Conservation (phyloP, 495 filamentous ascomycete genomes). For the Sordaria brevicollis region DNA sequence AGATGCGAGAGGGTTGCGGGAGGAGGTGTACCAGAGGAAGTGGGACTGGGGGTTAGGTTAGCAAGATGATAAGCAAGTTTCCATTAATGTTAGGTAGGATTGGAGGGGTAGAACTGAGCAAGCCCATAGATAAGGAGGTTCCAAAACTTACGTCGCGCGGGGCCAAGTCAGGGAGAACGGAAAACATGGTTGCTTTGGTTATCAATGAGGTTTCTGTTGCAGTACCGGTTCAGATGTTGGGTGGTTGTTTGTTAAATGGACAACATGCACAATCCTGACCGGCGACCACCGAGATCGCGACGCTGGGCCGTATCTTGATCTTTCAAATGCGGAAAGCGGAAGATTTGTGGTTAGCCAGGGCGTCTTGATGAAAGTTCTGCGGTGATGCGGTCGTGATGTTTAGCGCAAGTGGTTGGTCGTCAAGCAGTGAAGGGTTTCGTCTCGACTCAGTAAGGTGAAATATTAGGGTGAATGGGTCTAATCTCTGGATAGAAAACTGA, state of each 20-base stretch:
- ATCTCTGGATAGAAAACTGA: neutral
- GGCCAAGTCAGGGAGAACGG: conserved; percentile 59
- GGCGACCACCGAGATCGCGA: neutral
- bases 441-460: neutral
- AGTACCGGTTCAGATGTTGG: neutral
- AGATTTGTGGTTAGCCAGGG: neutral
- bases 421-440: neutral
- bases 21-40: conserved; percentile 58
- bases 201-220: neutral
- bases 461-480: neutral
- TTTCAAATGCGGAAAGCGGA: neutral
- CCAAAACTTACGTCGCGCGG: conserved; percentile 56
- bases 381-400: neutral
- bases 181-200: conserved; percentile 40
- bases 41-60: conserved; percentile 42
- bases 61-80: conserved; percentile 3
- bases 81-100: conserved; percentile 2
- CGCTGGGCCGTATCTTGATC: neutral
- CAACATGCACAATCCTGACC: neutral
- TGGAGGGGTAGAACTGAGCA: neutral
- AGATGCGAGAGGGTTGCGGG: conserved; percentile 32
- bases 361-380: neutral
- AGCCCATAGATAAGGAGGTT: neutral
- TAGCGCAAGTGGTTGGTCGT: neutral
- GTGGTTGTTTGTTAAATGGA: neutral